These are phyloP conservation scores for Solanum pennellii DNA, from an alignment of 257 asterid species.

Conservation along the genomic window DNA sequence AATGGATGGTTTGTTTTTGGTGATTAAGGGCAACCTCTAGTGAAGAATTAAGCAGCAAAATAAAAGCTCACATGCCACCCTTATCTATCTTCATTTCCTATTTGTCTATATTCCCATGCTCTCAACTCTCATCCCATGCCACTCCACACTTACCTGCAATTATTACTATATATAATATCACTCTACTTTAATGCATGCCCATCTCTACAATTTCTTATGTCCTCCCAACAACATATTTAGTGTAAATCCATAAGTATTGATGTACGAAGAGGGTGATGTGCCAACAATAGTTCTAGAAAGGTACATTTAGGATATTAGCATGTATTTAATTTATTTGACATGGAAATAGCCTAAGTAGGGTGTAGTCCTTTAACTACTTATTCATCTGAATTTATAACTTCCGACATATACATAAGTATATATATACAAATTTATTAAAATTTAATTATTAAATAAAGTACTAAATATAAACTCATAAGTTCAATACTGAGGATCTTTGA, in stretches of 20 bases:
- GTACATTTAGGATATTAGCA: not conserved
- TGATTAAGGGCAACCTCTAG: not conserved
- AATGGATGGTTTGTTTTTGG: conserved; percentile 9
- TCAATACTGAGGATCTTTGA: not conserved
- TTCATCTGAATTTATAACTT: not conserved
- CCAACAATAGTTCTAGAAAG: not conserved
- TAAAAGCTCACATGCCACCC: conserved; percentile 4
- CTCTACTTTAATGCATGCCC: conserved; percentile 20
- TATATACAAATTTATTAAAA: not conserved
- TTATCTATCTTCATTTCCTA: not conserved
- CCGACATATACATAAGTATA: not conserved
- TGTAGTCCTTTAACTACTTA: not conserved
- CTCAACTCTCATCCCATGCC: not conserved
- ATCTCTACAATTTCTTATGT: conserved; percentile 5
- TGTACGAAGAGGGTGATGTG: not conserved
- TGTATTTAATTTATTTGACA: not conserved
- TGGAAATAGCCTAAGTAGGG: not conserved
- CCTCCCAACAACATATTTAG: not conserved
- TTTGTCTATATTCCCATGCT: conserved; percentile 19
- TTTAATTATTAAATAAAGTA: not conserved
- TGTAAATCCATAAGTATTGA: not conserved
- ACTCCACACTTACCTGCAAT: not conserved
- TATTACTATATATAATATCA: not conserved
- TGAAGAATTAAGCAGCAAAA: not conserved
- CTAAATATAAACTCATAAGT: not conserved